Base-by-base conservation (phyloP, 2,329 filamentous ascomycete genomes). In the Apiospora malaysiana region DNA sequence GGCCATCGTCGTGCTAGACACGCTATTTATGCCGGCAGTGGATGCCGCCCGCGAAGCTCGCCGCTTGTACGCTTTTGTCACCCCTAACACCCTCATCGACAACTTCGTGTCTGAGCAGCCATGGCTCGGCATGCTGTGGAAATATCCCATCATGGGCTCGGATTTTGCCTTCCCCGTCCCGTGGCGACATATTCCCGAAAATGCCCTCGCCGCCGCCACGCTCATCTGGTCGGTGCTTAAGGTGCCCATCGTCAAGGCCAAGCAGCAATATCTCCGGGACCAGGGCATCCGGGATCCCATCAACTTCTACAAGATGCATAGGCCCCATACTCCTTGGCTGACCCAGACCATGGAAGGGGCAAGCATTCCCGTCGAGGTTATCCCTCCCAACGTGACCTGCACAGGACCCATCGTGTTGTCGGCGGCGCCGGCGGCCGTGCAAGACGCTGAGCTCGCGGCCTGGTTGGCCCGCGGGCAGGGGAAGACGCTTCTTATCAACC, bases 381-480 rank as follows among this genome's bases (percentile, higher is more conserved):
- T 67, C 10, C 65, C 65, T 10, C 40, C 14, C 14, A 67, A 67
- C 23, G 65, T 67, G n/a, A 67, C 65, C 14, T 67, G 65, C 40
- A 27, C 27, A 0, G 65, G 65, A 0, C 65, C 65, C 9, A 67
- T 67, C 14, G n/a, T 67, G 6, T 2, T 67, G 5, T 32, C 40
- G 1, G 65, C 23, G 1, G 40, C 65, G 1, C 65, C 65, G n/a
- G 65, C 65, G 12, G 40, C 42, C 6, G 12, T 46, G 40, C 65
- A 67, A 12, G 65, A 25, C 12, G 7, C 65, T 7, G 65, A 27
- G 7, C 5, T 67, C 12, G 42, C 27, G 23, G n/a, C 40, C 12
- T 67, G 65, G 65, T 40, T 67, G 42, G 42, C 40, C 2, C 16
- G 8, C 14, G 51, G 51, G 1, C n/a, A n/a, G 9, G 65, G 65